Conservation (phyloP, 2,329 filamentous ascomycete species). For the Diaporthe ampelina region DNA sequence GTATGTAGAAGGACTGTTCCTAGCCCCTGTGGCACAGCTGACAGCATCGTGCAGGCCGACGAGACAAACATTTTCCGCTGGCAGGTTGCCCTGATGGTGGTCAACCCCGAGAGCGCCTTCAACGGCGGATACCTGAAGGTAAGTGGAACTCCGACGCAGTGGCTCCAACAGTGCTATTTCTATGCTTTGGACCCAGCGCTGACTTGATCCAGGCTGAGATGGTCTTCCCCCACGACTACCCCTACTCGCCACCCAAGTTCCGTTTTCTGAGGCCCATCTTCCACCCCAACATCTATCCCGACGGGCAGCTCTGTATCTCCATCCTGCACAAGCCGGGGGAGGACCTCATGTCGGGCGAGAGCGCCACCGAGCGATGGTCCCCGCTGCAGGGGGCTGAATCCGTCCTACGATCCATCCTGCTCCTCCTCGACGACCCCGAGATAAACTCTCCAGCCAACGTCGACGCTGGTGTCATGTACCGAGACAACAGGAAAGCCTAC, state of each 20-base stretch:
- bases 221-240: constrained; percentile 90
- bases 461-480: constrained; percentile 88
- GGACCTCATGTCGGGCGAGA: constrained; percentile 91
- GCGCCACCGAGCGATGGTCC: constrained; percentile 92
- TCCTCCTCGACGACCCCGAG: constrained; percentile 93
- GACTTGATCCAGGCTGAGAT: constrained; percentile 75
- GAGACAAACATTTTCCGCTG: constrained; percentile 89
- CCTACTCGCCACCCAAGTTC: constrained; percentile 90
- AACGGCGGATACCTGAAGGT: constrained; percentile 92
- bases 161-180: not conserved
- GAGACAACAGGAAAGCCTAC: constrained; percentile 79
- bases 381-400: constrained; percentile 95
- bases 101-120: constrained; percentile 93
- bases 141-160: constrained; percentile 41
- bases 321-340: constrained; percentile 95
- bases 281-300: constrained; percentile 94
- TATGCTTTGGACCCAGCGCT: not conserved
- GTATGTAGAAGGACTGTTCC: constrained; percentile 61
- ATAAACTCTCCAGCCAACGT: constrained; percentile 95
- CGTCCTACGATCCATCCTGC: constrained; percentile 91
- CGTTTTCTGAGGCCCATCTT: constrained; percentile 83
- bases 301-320: constrained; percentile 94
- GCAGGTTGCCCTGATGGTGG: constrained; percentile 89
- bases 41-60: constrained; percentile 68
- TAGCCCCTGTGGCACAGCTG: constrained; percentile 23